phyloP scores from a whole-genome alignment of 2,329 filamentous ascomycete species.

The Fusarium palustre region DNA sequence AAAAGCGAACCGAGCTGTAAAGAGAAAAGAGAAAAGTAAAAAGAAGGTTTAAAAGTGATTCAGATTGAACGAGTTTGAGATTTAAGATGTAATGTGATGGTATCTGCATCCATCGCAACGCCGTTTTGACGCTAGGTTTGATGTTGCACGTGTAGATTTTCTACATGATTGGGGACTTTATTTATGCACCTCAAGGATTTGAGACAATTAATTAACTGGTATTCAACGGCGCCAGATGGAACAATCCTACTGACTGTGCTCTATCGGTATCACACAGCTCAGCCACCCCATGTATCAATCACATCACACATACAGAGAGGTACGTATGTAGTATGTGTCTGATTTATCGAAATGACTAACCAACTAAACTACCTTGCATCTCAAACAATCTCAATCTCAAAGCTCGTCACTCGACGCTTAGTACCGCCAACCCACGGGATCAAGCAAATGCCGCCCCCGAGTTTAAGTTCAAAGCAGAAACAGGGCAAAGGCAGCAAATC shows the following conservation, averaged over 20 bases:
- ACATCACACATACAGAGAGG: neutral
- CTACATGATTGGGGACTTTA: neutral
- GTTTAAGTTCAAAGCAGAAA: too few species aligned
- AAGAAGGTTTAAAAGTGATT: slow-evolving; percentile 1
- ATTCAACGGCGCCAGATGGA: neutral
- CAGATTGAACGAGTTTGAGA: neutral
- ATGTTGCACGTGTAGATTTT: neutral
- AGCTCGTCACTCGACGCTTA: neutral
- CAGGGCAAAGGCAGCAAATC: neutral
- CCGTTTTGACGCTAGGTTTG: slow-evolving; percentile 1
- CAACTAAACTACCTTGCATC: too few species aligned
- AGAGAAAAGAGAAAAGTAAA: slow-evolving; percentile 1
- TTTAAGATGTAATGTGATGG: neutral
- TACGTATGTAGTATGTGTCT: neutral
- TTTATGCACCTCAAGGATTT: neutral
- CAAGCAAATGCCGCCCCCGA: neutral
- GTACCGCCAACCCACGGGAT: neutral
- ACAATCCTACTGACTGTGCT: neutral
- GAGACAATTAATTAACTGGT: neutral
- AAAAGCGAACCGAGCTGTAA: neutral
- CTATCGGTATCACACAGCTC: neutral
- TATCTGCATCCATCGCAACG: slow-evolving; percentile 6
- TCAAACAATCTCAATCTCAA: neutral
- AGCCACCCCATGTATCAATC: neutral
- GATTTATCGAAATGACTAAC: neutral